Conservation (phyloP, 1,284 basidiomycete species). For the Ganoderma meredithae region DNA sequence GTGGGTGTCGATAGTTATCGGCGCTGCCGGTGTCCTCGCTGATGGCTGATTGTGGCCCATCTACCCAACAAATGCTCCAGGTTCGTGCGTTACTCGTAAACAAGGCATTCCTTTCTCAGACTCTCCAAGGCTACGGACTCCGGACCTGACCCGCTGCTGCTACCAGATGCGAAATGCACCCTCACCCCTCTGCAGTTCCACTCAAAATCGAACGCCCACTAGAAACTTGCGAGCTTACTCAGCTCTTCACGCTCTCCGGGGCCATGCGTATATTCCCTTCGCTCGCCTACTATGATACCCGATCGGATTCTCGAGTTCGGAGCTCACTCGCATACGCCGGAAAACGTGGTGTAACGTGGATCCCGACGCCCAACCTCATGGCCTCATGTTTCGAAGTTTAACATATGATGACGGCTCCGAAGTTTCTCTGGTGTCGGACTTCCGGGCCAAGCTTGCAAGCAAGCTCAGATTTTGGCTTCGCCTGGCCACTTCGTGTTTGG, state of each 20-base stretch:
- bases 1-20: neutral
- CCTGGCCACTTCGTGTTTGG: neutral
- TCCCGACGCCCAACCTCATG: neutral
- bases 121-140: conserved; percentile 1
- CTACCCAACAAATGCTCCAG: neutral
- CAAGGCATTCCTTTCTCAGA: neutral
- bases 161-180: neutral
- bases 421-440: neutral
- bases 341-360: neutral
- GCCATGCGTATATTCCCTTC: neutral
- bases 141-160: conserved; percentile 1
- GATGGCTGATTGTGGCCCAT: conserved; percentile 2
- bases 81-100: neutral
- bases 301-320: neutral
- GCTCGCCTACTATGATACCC: neutral
- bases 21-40: neutral
- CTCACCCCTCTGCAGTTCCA: neutral
- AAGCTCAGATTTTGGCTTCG: conserved; percentile 3
- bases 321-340: neutral
- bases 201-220: neutral
- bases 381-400: neutral
- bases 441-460: neutral
- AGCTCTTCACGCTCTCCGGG: neutral
- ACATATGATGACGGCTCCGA: neutral
- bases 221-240: neutral